Percentiles rank a stretch among this genome's conserved stretches.
These are phyloP conservation scores for Penicillium maclennaniae DNA, from an alignment of 495 filamentous ascomycete species.

Conservation along the genomic window DNA sequence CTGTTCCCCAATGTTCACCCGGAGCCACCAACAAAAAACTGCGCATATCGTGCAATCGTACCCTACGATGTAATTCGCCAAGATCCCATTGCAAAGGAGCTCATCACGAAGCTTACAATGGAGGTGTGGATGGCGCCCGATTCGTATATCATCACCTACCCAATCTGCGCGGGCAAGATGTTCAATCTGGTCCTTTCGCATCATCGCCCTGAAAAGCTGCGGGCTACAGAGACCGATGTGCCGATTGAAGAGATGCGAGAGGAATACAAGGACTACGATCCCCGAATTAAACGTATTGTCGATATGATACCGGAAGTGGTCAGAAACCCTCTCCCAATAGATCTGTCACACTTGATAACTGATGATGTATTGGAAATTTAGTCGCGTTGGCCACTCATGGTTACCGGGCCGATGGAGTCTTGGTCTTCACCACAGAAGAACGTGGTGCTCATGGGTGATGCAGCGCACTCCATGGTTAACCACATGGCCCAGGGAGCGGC, in stretches of 20 bases:
- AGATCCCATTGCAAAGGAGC: slow-evolving; percentile 33
- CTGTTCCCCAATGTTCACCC: slow-evolving; percentile 36
- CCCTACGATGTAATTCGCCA: slow-evolving; percentile 34
- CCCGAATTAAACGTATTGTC: slow-evolving; percentile 18
- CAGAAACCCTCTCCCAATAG: slow-evolving; percentile 1
- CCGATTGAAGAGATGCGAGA: slow-evolving; percentile 32
- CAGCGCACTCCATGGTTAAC: slow-evolving; percentile 47
- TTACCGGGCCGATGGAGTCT: slow-evolving; percentile 20
- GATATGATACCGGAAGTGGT: slow-evolving; percentile 20
- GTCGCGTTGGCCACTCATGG: slow-evolving; percentile 33
- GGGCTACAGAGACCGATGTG: slow-evolving; percentile 17
- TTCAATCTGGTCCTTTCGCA: slow-evolving; percentile 49
- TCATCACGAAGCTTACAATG: slow-evolving; percentile 39
- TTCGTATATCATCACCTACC: slow-evolving; percentile 43
- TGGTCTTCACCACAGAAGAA: slow-evolving; percentile 33
- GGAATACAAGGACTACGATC: slow-evolving; percentile 24
- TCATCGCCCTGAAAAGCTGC: slow-evolving; percentile 18
- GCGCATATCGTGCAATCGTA: slow-evolving; percentile 38
- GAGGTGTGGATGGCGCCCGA: slow-evolving; percentile 39
- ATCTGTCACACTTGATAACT: background rate
- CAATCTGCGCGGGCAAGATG: slow-evolving; percentile 38
- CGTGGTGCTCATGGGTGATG: slow-evolving; percentile 40
- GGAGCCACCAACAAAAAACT: slow-evolving; percentile 35
- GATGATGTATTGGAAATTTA: background rate
- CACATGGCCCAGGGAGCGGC: slow-evolving; percentile 42